A percentile compares a stretch with the other conserved stretches of the same genome.
Conservation (phyloP, 1,284 basidiomycete genomes). For the Leucoagaricus sp. region DNA sequence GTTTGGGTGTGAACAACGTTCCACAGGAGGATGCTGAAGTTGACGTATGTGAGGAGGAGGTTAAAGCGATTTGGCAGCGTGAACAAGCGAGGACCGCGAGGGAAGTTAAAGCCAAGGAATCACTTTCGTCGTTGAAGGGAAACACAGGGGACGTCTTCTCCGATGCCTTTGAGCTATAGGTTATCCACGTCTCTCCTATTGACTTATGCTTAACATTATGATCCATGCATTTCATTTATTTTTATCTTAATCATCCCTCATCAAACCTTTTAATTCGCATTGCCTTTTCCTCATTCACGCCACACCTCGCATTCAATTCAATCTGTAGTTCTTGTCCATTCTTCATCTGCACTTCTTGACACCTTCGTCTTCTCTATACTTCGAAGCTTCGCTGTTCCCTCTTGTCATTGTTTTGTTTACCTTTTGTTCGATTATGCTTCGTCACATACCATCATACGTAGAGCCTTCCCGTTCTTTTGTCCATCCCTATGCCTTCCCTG, state of each 20-base stretch:
- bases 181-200: conserved; percentile 10
- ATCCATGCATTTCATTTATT: conserved; percentile 12
- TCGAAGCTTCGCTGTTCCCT: no score
- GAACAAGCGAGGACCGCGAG: conserved; percentile 57
- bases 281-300: not conserved
- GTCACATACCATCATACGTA: not conserved
- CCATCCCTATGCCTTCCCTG: not conserved
- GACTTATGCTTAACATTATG: conserved; percentile 17
- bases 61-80: conserved; percentile 65
- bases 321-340: not conserved
- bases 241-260: conserved; percentile 4
- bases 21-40: conserved; percentile 30
- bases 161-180: conserved; percentile 57
- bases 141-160: conserved; percentile 42
- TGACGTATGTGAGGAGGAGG: conserved; percentile 66
- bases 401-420: conserved; percentile 2
- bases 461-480: not conserved
- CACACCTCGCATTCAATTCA: conserved; percentile 1
- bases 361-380: no score
- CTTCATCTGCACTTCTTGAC: no score
- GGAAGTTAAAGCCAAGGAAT: conserved; percentile 47
- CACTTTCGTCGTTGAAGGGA: conserved; percentile 29
- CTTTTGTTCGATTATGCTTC: conserved; percentile 1
- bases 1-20: conserved; percentile 51
- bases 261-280: not conserved